These are phyloP conservation scores for Cymbidium sinense DNA, from an alignment of 106 monocot species.

Conservation along the genomic window DNA sequence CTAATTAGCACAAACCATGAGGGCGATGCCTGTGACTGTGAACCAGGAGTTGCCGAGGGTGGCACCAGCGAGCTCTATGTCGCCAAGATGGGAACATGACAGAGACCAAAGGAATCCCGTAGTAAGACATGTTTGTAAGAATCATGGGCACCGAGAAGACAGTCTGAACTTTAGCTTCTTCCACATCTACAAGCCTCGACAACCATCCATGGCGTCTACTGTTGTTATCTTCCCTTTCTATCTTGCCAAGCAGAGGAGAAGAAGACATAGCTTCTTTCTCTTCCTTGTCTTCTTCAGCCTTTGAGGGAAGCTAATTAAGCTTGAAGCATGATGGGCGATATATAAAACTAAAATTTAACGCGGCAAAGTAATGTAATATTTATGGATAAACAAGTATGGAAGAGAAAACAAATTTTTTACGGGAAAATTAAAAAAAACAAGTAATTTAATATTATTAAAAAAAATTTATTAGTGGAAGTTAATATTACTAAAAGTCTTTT, in stretches of 20 bases:
- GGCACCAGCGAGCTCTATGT: slow-evolving; percentile 65
- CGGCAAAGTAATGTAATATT: too few species aligned
- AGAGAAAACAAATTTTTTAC: too few species aligned
- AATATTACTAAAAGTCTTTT: too few species aligned
- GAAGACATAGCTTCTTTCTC: neutral
- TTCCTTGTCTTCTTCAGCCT: too few species aligned
- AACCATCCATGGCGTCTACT: slow-evolving; percentile 9
- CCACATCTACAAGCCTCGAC: slow-evolving; percentile 27
- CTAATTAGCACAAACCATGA: slow-evolving; percentile 29
- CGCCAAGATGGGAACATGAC: slow-evolving; percentile 84
- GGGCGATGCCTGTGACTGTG: slow-evolving; percentile 57
- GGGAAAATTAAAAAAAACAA: too few species aligned
- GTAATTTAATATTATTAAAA: too few species aligned
- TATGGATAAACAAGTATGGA: too few species aligned
- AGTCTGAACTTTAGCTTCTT: slow-evolving; percentile 50
- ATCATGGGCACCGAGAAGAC: slow-evolving; percentile 65
- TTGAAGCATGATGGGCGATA: too few species aligned
- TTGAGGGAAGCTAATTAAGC: too few species aligned
- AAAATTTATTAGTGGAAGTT: too few species aligned
- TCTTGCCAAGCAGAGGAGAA: neutral
- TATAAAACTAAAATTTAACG: too few species aligned
- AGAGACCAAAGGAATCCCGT: slow-evolving; percentile 55
- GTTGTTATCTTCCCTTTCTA: neutral
- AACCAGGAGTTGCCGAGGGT: slow-evolving; percentile 84
- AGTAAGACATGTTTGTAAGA: slow-evolving; percentile 55